Percentiles rank a stretch among this genome's conserved stretches.
Conservation (phyloP, 1,139 yeast genomes). For the Pneumocystis carinii region DNA sequence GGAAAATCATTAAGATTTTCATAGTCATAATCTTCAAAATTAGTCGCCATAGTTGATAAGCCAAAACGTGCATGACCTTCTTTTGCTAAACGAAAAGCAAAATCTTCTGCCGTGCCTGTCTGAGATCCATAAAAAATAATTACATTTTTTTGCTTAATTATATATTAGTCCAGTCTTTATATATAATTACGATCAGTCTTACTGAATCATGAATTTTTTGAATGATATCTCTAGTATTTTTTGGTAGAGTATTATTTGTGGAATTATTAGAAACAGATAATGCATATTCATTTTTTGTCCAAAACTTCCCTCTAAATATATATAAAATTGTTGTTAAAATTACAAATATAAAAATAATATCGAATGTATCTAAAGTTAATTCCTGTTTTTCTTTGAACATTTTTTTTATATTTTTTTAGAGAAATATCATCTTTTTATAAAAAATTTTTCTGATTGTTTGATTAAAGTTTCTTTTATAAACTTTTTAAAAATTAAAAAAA, state of each 20-base stretch:
- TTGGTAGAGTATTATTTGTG: conserved; percentile 14
- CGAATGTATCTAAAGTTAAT: neutral
- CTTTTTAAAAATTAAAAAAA: neutral
- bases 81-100: conserved; percentile 76
- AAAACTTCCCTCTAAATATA: neutral
- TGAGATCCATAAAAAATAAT: conserved; percentile 87
- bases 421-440: neutral
- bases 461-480: neutral
- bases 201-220: conserved; percentile 42
- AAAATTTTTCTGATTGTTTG: neutral
- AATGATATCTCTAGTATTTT: conserved; percentile 32
- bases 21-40: conserved; percentile 73
- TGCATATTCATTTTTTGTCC: neutral
- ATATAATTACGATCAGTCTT: neutral
- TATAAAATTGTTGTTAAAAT: neutral
- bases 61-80: conserved; percentile 76
- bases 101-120: conserved; percentile 99
- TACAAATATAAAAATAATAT: neutral
- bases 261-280: neutral
- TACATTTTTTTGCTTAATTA: conserved; percentile 43
- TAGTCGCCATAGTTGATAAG: conserved; percentile 71
- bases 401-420: neutral
- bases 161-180: neutral
- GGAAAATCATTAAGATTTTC: conserved; percentile 53
- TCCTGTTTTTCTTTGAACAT: neutral